These are phyloP conservation scores for Blastocladiella britannica DNA, from an alignment of 192 early-diverging fungal species.

Conservation along the genomic window DNA sequence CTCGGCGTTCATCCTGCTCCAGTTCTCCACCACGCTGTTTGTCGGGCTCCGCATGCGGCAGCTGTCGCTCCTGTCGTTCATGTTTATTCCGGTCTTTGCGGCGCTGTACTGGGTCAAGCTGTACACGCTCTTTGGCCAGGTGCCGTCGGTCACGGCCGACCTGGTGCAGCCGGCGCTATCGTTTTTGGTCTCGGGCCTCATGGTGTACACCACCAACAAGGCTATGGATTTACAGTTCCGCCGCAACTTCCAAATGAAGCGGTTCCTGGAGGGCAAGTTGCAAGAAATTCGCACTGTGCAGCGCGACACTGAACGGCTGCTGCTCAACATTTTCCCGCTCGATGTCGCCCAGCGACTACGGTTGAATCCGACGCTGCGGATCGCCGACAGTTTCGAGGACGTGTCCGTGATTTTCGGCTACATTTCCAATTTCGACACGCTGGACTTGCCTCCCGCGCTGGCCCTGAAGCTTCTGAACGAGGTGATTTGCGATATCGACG, in stretches of 20 bases:
- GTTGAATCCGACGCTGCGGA: conserved; percentile 8
- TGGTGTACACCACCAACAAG: conserved; percentile 5
- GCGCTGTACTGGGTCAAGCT: neutral
- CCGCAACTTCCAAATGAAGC: conserved; percentile 10
- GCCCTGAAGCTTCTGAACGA: conserved; percentile 13
- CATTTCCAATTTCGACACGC: conserved; percentile 8
- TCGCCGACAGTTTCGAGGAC: conserved; percentile 12
- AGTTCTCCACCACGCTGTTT: conserved; percentile 3
- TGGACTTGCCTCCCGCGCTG: conserved; percentile 3
- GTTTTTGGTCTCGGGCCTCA: neutral
- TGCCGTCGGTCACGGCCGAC: neutral
- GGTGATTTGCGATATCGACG: conserved; percentile 18
- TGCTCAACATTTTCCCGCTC: conserved; percentile 14
- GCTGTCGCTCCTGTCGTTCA: neutral
- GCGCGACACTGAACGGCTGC: conserved; percentile 9
- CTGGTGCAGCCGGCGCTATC: too few relatives aligned
- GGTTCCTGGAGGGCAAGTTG: neutral
- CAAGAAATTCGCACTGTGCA: conserved; percentile 8
- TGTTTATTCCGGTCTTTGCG: neutral
- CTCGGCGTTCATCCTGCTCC: neutral
- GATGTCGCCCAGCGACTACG: conserved; percentile 9
- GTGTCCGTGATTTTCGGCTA: conserved; percentile 11
- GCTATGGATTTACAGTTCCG: conserved; percentile 6
- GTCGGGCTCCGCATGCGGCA: conserved; percentile 1
- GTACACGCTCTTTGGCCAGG: neutral